Conservation (phyloP, 768 basidiomycete genomes). For the Roridomyces roridus region DNA sequence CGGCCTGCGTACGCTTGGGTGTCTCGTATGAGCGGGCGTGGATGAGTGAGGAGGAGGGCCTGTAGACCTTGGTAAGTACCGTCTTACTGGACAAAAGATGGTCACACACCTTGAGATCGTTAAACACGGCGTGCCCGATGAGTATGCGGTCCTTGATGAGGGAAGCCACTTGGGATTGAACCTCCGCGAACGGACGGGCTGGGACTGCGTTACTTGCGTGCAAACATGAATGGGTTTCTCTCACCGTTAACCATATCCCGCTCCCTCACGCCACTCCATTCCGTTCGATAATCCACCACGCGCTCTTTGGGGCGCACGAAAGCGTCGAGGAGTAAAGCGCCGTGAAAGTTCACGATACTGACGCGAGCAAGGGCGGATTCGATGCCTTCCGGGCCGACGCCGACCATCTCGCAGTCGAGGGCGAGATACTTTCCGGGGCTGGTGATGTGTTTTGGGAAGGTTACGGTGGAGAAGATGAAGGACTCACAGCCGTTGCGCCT, state of each 20-base stretch:
- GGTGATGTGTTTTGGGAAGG: constrained; percentile 15
- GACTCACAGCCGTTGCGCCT: constrained; percentile 53
- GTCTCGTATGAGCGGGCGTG: constrained; percentile 66
- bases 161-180: constrained; percentile 80
- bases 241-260: constrained; percentile 74
- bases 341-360: constrained; percentile 89
- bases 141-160: constrained; percentile 80
- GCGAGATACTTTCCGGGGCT: constrained; percentile 80
- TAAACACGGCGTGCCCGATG: constrained; percentile 89
- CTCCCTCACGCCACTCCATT: constrained; percentile 84
- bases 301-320: constrained; percentile 87
- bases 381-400: constrained; percentile 81
- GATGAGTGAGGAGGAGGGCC: constrained; percentile 78
- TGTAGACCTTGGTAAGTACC: constrained; percentile 26
- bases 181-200: constrained; percentile 81
- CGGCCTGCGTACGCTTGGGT: constrained; percentile 70
- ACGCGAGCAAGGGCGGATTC: constrained; percentile 91
- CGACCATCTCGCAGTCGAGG: constrained; percentile 98
- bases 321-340: constrained; percentile 78
- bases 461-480: not conserved
- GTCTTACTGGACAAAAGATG: constrained; percentile 14
- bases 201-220: not conserved
- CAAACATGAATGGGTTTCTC: constrained; percentile 12
- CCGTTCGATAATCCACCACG: constrained; percentile 92
- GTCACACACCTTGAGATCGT: constrained; percentile 81